Evolutionary conservation across 345 rosid genomes (phyloP).

Genomic region (Fremontodendron californicum): DNA sequence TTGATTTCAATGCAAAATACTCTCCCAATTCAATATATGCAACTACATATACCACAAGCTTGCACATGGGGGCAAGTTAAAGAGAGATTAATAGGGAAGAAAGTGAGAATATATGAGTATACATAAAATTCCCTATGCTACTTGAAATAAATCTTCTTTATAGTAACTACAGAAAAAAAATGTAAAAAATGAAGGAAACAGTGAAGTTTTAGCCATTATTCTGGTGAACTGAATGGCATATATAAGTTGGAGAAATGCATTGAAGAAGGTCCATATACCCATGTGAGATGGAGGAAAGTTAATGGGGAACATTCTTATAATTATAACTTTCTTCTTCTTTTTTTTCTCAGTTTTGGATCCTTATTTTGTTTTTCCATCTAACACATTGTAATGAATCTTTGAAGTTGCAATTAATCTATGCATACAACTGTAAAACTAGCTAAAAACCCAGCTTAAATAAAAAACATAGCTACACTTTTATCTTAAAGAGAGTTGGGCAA

Average conservation of each 20-base stretch:
- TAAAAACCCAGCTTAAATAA: neutral
- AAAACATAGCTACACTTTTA: neutral
- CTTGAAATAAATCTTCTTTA: neutral
- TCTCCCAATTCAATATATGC: neutral
- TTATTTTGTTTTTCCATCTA: neutral
- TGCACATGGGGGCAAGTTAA: conserved; percentile 2
- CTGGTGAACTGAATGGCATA: neutral
- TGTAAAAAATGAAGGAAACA: neutral
- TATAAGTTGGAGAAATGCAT: neutral
- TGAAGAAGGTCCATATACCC: neutral
- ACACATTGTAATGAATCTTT: neutral
- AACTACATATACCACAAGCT: neutral
- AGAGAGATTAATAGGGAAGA: neutral
- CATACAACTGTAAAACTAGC: no score
- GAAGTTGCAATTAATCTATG: neutral
- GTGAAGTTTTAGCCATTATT: neutral
- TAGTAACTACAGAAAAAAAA: neutral
- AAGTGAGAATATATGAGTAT: neutral
- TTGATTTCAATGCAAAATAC: neutral
- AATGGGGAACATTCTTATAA: neutral
- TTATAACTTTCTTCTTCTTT: neutral
- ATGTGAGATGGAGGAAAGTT: neutral
- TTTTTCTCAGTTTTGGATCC: neutral
- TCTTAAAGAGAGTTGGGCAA: neutral
- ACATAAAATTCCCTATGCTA: neutral